Conservation (phyloP, 768 basidiomycete genomes). For the Basidioascus undulatus region DNA sequence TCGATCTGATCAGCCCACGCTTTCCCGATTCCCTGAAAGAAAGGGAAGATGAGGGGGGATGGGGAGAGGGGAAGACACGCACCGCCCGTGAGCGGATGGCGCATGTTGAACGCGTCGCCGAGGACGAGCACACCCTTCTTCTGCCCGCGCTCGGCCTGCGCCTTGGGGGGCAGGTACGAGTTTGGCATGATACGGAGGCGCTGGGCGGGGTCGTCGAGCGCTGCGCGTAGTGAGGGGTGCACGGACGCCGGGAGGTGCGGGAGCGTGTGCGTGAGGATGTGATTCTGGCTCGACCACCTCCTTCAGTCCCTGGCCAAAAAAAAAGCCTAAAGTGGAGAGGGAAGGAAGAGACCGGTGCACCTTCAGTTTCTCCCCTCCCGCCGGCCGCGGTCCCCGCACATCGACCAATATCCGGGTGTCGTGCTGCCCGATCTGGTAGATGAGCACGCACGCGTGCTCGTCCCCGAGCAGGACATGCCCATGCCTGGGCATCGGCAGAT, state of each 20-base stretch:
- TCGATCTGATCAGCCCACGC: too few relatives aligned
- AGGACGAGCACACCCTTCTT: conserved; percentile 58
- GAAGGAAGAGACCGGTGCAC: conserved; percentile 19
- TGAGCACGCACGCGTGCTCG: conserved; percentile 26
- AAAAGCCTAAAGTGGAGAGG: not conserved
- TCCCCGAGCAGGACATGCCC: conserved; percentile 16
- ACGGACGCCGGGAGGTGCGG: conserved; percentile 59
- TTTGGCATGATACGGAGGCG: conserved; percentile 85
- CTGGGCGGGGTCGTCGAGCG: conserved; percentile 31
- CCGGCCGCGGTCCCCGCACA: conserved; percentile 57
- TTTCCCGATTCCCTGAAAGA: too few relatives aligned
- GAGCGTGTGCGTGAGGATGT: conserved; percentile 46
- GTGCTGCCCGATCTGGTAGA: conserved; percentile 69
- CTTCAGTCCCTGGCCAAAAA: too few relatives aligned
- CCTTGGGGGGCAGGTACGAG: conserved; percentile 59
- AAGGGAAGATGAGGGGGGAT: not conserved
- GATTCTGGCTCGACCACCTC: too few relatives aligned
- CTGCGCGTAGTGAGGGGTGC: conserved; percentile 35
- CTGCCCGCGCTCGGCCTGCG: conserved; percentile 27
- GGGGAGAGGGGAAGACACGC: not conserved
- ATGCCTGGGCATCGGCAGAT: conserved; percentile 19
- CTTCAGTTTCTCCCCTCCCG: conserved; percentile 29
- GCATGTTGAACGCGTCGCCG: conserved; percentile 97
- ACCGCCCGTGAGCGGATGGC: conserved; percentile 79
- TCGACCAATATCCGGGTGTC: conserved; percentile 90